Evolutionary conservation across 2,329 filamentous ascomycete species (phyloP), one percentile per base, ranked within the genome.

Genomic region (Penicillium fuscoglaucum): DNA sequence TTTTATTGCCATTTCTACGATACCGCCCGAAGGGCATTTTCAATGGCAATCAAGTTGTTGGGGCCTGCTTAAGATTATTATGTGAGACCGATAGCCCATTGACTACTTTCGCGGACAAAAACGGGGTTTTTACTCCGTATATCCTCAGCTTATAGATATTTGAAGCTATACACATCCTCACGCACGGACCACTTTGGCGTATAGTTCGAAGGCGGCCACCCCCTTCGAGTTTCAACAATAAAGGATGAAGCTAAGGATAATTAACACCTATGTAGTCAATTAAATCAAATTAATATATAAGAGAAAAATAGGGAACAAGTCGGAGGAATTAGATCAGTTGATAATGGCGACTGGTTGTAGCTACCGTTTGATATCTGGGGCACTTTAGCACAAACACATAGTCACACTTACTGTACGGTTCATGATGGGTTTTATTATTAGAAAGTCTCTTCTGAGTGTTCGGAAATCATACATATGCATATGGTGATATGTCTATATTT

Each of bases 101-200:
- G 19, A 35, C 2, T 1, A 26, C 9, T 6, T 6, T 6, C 17
- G 5, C 15, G 19, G 17, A 7, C 1, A n/a, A 19, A 24, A 44
- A 52, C n/a, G n/a, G n/a, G 37, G 6, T 1, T 43, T 33, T 44
- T 24, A 21, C 19, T 21, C 19, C 19, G 19, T 21, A 44, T 45
- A 45, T 19, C 17, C 19, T 12, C 3, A 4, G 1, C 15, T 19
- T 35, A 31, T n/a, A 45, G 13, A 52, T 52, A 35, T 33, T 45
- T 52, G 50, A 45, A 19, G 50, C 40, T 52, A 52, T 52, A 52
- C 50, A 46, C 33, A 21, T 45, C 1, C 19, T 2, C 2, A 6
- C 7, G 50, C 50, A 52, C 50, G 39, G 50, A 52, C 50, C 50
- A 52, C 7, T 29, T 4, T 44, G 40, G 29, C 29, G 50, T 45